These are phyloP conservation scores for Petunia axillaris DNA, from an alignment of 257 asterid genomes.

Conservation along the genomic window DNA sequence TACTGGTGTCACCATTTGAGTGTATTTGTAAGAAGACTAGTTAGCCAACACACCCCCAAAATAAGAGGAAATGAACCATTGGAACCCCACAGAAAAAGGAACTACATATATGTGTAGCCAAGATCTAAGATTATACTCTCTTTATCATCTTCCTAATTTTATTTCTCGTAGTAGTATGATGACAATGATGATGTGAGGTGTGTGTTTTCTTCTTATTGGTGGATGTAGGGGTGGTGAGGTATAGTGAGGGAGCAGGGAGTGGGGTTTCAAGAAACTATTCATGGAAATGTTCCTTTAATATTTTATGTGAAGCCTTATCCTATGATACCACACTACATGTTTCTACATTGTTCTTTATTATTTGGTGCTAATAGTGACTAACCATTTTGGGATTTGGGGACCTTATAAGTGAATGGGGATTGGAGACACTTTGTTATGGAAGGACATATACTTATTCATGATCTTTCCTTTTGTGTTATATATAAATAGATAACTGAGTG, in stretches of 20 bases:
- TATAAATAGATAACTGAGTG: conserved; percentile 18
- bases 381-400: conserved; percentile 12
- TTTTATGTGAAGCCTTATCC: conserved; percentile 30
- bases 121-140: not conserved
- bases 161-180: not conserved
- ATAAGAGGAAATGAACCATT: conserved; percentile 1
- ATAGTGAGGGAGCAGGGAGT: too few relatives aligned
- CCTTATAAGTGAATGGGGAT: conserved; percentile 9
- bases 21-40: not conserved
- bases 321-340: conserved; percentile 15
- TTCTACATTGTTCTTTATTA: conserved; percentile 33
- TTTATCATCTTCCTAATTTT: not conserved
- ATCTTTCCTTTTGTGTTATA: not conserved
- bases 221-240: not conserved
- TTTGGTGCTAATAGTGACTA: conserved; percentile 16
- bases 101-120: not conserved
- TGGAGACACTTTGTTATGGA: conserved; percentile 22
- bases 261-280: not conserved
- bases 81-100: not conserved
- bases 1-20: not conserved
- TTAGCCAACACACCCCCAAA: conserved; percentile 25
- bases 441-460: not conserved
- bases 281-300: not conserved
- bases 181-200: conserved; percentile 5
- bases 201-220: not conserved